Evolutionary conservation across 2,329 filamentous ascomycete species (phyloP), one percentile per base, ranked within the genome.

Genomic region (Colletotrichum spinosum): DNA sequence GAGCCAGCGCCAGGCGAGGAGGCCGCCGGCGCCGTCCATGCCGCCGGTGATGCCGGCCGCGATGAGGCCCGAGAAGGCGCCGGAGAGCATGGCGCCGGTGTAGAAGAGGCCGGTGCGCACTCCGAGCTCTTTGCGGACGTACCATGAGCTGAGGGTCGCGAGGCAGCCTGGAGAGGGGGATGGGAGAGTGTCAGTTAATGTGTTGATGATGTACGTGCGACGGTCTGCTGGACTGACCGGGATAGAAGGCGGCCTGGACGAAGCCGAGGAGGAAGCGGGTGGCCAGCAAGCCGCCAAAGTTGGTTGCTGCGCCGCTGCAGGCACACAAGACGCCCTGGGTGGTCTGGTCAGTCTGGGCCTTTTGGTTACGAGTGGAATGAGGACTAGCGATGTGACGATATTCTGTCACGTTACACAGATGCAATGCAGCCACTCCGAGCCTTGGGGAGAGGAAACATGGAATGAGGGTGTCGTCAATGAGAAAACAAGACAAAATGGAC

Each of bases 1-100:
- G 6, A 87, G 78, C 85, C 85, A 88, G 72, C 84, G 83, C 86
- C 86, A 88, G 2, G 59, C 67, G 13, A 59, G 55, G 1, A 68
- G 55, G 0, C 67, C 67, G 12, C 33, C 17, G 8, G 49, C 17
- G 6, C 64, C 67, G 15, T 68, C 64, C 67, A 68, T 64, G 17
- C 64, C 58, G 38, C 45, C 62, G 6, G 63, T 67, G 37, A 72
- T 67, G 1, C 63, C 70, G 13, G 65, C 70, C 0, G 70, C 67
- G 11, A 71, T 56, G 10, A 71, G 65, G 2, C 70, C 70, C 11
- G 70, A 68, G 48, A 71, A 71, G 4, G 69, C 69, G 0, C 70
- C 70, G 1, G 70, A 69, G 7, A 72, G 69, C 38, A 69, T 70
- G 9, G 69, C 61, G 9, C 68, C 68, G 34, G 33, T 66, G 62